A percentile compares a stretch with the other conserved stretches of the same genome.
These are phyloP conservation scores for Chaetomium globosum DNA, from an alignment of 2,329 filamentous ascomycete species.

Conservation along the genomic window DNA sequence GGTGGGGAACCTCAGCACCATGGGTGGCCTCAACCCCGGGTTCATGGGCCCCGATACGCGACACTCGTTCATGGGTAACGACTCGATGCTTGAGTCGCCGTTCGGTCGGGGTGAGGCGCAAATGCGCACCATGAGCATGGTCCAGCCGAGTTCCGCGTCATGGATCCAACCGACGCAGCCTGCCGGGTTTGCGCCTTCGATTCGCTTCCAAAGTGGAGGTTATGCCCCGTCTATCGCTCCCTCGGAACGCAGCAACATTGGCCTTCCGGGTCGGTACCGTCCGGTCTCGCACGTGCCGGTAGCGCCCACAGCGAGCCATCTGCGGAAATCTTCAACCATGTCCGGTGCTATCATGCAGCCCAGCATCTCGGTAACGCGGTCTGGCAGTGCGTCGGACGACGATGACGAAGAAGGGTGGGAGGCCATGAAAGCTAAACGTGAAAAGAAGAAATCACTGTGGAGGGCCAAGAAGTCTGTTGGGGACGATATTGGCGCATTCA, in stretches of 20 bases:
- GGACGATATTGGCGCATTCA: slow-evolving; percentile 53
- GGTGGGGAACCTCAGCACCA: slow-evolving; percentile 37
- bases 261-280: slow-evolving; percentile 84
- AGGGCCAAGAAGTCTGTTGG: slow-evolving; percentile 60
- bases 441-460: slow-evolving; percentile 69
- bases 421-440: slow-evolving; percentile 69
- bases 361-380: slow-evolving; percentile 46
- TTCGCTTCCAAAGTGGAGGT: slow-evolving; percentile 54
- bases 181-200: slow-evolving; percentile 54
- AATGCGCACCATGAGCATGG: slow-evolving; percentile 79
- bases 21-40: slow-evolving; percentile 48
- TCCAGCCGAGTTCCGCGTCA: slow-evolving; percentile 66
- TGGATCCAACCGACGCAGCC: slow-evolving; percentile 55
- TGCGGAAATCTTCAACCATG: slow-evolving; percentile 49
- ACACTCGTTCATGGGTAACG: slow-evolving; percentile 51
- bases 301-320: slow-evolving; percentile 37
- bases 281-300: slow-evolving; percentile 72
- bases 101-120: slow-evolving; percentile 46
- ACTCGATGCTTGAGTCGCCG: slow-evolving; percentile 51
- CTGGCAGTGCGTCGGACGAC: slow-evolving; percentile 58
- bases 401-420: slow-evolving; percentile 71
- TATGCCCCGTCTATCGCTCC: slow-evolving; percentile 93
- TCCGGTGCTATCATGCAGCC: slow-evolving; percentile 46
- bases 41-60: slow-evolving; percentile 43
- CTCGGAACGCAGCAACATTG: slow-evolving; percentile 91